Evolutionary conservation across 2,329 filamentous ascomycete species (phyloP), one percentile per base, ranked within the genome.

Genomic region (Chaetomium sp.): DNA sequence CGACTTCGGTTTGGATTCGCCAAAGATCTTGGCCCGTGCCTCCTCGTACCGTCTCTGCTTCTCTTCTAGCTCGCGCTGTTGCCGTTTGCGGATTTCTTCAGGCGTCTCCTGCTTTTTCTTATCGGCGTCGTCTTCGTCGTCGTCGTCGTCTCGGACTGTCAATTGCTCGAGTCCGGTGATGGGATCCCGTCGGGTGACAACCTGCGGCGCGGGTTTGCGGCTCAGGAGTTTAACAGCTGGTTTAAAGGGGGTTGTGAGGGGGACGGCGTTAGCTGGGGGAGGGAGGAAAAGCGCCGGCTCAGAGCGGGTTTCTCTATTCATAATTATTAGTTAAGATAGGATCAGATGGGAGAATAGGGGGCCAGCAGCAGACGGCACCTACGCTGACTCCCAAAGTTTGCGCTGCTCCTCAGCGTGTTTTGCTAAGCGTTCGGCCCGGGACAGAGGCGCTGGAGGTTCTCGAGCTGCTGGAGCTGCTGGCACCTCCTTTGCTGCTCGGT

Each of bases 31-130:
- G 64, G 92, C 89, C 35, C 92, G 81, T 5, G 86, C 89, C 73
- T 96, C 91, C 59, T 95, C 88, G 69, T 96, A 96, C 58, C 88
- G 87, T 55, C 85, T 85, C 74, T 95, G 88, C 74, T 94, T 96
- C 73, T 95, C 91, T 67, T 95, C 91, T 8, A 85, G 81, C 64
- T 95, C 89, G 49, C 81, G 79, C 68, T 90, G 84, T 52, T 91
- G 88, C 66, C 87, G 87, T 32, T 84, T 81, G 59, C 88, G 84
- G 37, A 91, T 81, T 73, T 96, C 87, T 64, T 92, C 88, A 3
- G 86, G 81, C 0, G 83, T 87, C 44, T 83, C 80, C 63, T 84
- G 83, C 19, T 79, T 75, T 60, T 82, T 84, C 53, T 81, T 84
- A 53, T 75, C 72, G 49, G 74, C 82, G 32, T 84, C 87, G 44